Percentiles rank a stretch among this genome's conserved stretches.
Conservation (phyloP, 495 filamentous ascomycete genomes). For the Hyaloscypha bicolor region DNA sequence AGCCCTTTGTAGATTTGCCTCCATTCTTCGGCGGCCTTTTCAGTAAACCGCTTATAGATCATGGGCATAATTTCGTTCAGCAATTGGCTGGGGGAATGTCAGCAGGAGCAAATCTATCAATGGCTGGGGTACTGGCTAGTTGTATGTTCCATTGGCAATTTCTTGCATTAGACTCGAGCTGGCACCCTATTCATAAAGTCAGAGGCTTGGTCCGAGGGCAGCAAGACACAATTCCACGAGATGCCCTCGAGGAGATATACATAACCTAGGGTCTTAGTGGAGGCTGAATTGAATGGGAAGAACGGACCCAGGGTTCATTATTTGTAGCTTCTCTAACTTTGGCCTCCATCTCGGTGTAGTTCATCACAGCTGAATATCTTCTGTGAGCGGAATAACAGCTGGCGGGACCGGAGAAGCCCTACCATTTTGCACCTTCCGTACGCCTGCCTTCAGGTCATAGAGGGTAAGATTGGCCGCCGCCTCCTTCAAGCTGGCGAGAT, state of each 20-base stretch:
- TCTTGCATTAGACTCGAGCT: conserved; percentile 67
- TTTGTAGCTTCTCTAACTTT: conserved; percentile 99
- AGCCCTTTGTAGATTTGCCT: conserved; percentile 98
- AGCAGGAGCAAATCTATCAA: conserved; percentile 6
- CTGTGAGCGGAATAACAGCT: conserved; percentile 25
- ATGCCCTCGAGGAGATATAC: not conserved
- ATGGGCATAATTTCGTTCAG: conserved; percentile 99
- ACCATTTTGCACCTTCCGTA: conserved; percentile 99
- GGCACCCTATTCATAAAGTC: conserved; percentile 29
- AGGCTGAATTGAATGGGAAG: conserved; percentile 3
- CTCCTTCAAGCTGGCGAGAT: conserved; percentile 82
- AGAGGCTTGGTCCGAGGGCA: not conserved
- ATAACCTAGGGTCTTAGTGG: not conserved
- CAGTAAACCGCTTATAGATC: conserved; percentile 99
- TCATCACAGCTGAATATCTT: conserved; percentile 81
- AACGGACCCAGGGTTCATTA: conserved; percentile 83
- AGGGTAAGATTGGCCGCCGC: conserved; percentile 91
- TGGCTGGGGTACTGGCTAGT: conserved; percentile 72
- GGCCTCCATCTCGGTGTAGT: conserved; percentile 99
- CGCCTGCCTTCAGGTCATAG: conserved; percentile 96
- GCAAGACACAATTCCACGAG: not conserved
- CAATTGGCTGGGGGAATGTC: conserved; percentile 65
- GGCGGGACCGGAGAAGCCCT: conserved; percentile 32
- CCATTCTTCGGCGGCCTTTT: conserved; percentile 98
- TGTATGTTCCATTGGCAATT: conserved; percentile 96